Evolutionary conservation across 768 basidiomycete genomes (phyloP).

Genomic region (Pisolithus microcarpus): DNA sequence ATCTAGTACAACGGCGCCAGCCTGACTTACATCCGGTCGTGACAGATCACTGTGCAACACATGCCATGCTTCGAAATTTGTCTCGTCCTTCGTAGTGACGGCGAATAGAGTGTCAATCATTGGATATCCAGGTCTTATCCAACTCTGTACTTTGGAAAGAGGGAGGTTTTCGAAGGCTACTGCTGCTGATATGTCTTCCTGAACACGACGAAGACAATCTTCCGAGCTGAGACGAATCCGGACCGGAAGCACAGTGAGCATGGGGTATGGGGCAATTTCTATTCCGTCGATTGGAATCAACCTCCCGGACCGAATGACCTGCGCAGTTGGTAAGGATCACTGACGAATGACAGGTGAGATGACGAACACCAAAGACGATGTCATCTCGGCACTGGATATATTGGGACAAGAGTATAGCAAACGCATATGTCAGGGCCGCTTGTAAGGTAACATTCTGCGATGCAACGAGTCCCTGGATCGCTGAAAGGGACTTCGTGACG

Average conservation of each 20-base stretch:
- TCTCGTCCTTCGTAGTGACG: slow-evolving; percentile 19
- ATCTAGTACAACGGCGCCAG: not conserved
- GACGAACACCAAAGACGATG: slow-evolving; percentile 26
- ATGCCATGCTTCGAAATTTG: slow-evolving; percentile 15
- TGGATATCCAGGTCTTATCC: slow-evolving; percentile 17
- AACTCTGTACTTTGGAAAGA: slow-evolving; percentile 25
- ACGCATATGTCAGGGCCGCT: slow-evolving; percentile 24
- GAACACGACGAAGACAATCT: slow-evolving; percentile 14
- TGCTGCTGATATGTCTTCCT: slow-evolving; percentile 21
- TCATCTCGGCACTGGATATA: slow-evolving; percentile 19
- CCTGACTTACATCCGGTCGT: slow-evolving; percentile 24
- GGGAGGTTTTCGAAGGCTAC: slow-evolving; percentile 26
- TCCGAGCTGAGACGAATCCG: slow-evolving; percentile 15
- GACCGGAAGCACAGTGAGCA: slow-evolving; percentile 23
- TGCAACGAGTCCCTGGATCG: slow-evolving; percentile 14
- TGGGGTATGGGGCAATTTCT: slow-evolving; percentile 18
- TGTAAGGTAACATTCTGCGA: slow-evolving; percentile 25
- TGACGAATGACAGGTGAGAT: not conserved
- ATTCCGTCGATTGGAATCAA: slow-evolving; percentile 20
- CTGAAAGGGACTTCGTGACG: slow-evolving; percentile 12
- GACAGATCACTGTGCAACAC: slow-evolving; percentile 24
- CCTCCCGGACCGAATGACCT: slow-evolving; percentile 28
- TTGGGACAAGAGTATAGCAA: slow-evolving; percentile 20
- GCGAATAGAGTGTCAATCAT: slow-evolving; percentile 29
- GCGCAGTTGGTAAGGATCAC: slow-evolving; percentile 1